Base-by-base conservation (phyloP, 2,329 filamentous ascomycete species). In the Colletotrichum destructivum region DNA sequence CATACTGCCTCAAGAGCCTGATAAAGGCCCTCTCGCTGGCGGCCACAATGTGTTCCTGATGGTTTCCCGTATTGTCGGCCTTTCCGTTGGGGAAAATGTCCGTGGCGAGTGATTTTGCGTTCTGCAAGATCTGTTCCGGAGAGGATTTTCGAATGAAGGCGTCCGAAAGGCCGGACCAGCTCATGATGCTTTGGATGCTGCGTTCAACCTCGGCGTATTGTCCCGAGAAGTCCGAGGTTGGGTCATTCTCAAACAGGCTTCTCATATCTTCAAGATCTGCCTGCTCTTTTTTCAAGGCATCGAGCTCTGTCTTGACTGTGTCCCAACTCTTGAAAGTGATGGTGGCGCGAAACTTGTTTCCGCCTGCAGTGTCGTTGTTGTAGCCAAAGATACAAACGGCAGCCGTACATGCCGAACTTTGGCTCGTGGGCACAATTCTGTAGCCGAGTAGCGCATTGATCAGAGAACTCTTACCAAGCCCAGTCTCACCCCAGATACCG, bases 361-460 rank as follows among this genome's bases (percentile, higher is more conserved):
- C 31, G 13, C 46, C 40, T 2, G 59, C 35, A 3, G 13, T 6
- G 6, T 57, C 55, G 1, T n/a, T 3, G 13, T 69, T 72, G 42
- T 67, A 73, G 0, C 35, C 31, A 38, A 72, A 76, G 5, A 75
- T 67, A n/a, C 72, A 75, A 3, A 74, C 65, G 0, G 75, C 64
- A 0, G 75, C 74, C 0, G 75, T 76, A 47, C 74, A 76, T 0
- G 75, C 75, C 75, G 2, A 26, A 57, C 7, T 74, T 66, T 38
- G 35, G 35, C 66, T 75, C 12, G 70, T 66, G 0, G 73, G 75
- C 1, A 66, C 66, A 13, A 76, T 55, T 9, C 66, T 15, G 11
- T 2, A 35, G 1, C 55, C 68, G 0, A 76, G 44, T 2, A 76
- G 51, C 2, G 71, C 66, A 12, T 75, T 76, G 15, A 75, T 64